Conservation (phyloP, 495 filamentous ascomycete species). For the Chaetomidium leptoderma region DNA sequence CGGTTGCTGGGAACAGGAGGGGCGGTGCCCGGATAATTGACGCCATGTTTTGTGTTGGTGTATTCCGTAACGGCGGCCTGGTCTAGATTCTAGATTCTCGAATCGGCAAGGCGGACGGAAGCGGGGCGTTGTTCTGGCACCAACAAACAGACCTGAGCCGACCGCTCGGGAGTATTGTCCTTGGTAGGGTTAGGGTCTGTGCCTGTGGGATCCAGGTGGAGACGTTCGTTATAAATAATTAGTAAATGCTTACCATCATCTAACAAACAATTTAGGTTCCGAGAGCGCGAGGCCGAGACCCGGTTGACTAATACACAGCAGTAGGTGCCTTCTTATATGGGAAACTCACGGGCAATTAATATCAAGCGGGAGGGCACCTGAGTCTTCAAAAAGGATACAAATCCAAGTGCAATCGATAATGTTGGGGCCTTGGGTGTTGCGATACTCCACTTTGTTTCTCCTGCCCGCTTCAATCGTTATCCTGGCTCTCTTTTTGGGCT, state of each 20-base stretch:
- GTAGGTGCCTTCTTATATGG: no score
- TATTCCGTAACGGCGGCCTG: no score
- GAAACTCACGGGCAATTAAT: no score
- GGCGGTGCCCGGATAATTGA: conserved; percentile 32
- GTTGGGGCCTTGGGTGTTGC: conserved; percentile 7
- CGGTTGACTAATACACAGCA: background rate
- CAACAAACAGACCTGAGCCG: no score
- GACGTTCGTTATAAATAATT: background rate
- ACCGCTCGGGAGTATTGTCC: background rate
- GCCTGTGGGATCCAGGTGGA: background rate
- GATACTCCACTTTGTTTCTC: conserved; percentile 9
- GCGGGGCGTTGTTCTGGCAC: no score
- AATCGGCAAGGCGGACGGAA: background rate
- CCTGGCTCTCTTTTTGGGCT: conserved; percentile 14
- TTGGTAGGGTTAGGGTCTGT: conserved; percentile 2
- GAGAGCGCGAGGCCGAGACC: conserved; percentile 4
- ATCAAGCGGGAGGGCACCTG: no score
- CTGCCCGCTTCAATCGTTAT: conserved; percentile 12
- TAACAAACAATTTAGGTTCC: background rate
- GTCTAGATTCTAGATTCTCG: background rate
- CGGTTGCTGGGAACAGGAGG: conserved; percentile 79
- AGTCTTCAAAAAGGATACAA: no score
- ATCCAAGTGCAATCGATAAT: background rate
- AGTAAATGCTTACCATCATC: conserved; percentile 14
- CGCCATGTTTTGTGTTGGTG: conserved; percentile 38